Evolutionary conservation across 805 yeast genomes (phyloP).

Genomic region (Jamesozyma jinghongensis): DNA sequence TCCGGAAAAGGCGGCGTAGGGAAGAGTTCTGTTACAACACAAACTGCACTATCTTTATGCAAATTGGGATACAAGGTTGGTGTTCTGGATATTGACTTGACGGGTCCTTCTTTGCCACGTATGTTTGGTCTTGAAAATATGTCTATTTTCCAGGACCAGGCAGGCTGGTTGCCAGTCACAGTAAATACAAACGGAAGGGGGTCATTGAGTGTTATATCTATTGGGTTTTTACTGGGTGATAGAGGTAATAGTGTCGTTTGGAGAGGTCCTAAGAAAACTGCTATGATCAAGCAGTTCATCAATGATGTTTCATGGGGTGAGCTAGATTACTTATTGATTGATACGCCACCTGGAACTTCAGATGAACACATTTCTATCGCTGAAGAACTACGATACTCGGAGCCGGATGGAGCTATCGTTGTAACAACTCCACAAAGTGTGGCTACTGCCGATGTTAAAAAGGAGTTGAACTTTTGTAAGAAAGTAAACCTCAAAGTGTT

Average conservation of each 20-base stretch:
- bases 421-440: conserved; percentile 96
- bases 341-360: conserved; percentile 98
- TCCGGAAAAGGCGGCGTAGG: conserved; percentile 99
- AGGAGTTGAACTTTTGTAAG: conserved; percentile 84
- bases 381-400: conserved; percentile 64
- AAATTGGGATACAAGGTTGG: conserved; percentile 76
- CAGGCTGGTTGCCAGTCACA: conserved; percentile 90
- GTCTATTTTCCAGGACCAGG: conserved; percentile 70
- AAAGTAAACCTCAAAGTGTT: conserved; percentile 73
- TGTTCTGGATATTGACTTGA: conserved; percentile 85
- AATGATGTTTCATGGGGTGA: conserved; percentile 88
- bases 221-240: conserved; percentile 78
- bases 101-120: conserved; percentile 94
- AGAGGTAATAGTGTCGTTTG: conserved; percentile 90
- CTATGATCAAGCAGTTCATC: conserved; percentile 91
- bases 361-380: conserved; percentile 98
- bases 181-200: conserved; percentile 30
- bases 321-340: conserved; percentile 67
- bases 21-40: conserved; percentile 91
- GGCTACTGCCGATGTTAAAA: conserved; percentile 87
- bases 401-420: conserved; percentile 84
- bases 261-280: conserved; percentile 98
- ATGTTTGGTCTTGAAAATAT: conserved; percentile 84
- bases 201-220: conserved; percentile 63
- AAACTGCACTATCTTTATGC: conserved; percentile 75